Evolutionary conservation across 176 grass and related monocot genomes (phyloP), one percentile per base, ranked within the genome.

Genomic region (Themeda triandra): DNA sequence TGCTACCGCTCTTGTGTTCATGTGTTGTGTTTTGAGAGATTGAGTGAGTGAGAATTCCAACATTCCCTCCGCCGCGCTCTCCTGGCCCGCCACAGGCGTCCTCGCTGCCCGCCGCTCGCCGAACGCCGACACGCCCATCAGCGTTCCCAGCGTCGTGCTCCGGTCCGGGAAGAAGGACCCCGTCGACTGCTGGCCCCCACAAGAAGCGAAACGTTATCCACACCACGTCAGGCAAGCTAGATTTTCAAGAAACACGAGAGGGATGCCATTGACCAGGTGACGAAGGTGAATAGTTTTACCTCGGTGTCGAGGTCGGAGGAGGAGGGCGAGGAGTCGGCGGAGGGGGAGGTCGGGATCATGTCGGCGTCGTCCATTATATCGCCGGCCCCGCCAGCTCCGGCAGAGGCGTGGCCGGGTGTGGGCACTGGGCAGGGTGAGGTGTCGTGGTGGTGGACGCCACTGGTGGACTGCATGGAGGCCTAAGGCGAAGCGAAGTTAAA

Each of bases 221-320:
- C 11, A 23, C 14, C 36, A 63, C 2, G 13, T 28, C 24, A 56
- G 28, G 40, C 69, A 56, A 46, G 40, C n/a, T 63, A 28, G 59
- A 71, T 42, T 42, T 63, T n/a, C n/a, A 33, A 21, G 17, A 54
- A n/a, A n/a, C n/a, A n/a, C n/a, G n/a, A n/a, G n/a, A n/a, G n/a
- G n/a, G n/a, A n/a, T n/a, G n/a, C n/a, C n/a, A n/a, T n/a, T n/a
- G n/a, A n/a, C n/a, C n/a, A n/a, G n/a, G n/a, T n/a, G n/a, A 13
- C 33, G 8, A 24, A 10, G 56, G 23, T 59, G 56, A 39, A n/a
- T 39, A 39, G 6, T 1, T n/a, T n/a, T 79, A 98, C 96, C 93
- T 99, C 93, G 24, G 96, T 99, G 86, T 99, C 96, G 66, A 99
- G 89, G 83, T 99, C 96, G 86, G 96, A 99, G 78, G 97, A 99